Base-by-base conservation (phyloP, 345 rosid genomes). In the Hibiscus tridactylites region DNA sequence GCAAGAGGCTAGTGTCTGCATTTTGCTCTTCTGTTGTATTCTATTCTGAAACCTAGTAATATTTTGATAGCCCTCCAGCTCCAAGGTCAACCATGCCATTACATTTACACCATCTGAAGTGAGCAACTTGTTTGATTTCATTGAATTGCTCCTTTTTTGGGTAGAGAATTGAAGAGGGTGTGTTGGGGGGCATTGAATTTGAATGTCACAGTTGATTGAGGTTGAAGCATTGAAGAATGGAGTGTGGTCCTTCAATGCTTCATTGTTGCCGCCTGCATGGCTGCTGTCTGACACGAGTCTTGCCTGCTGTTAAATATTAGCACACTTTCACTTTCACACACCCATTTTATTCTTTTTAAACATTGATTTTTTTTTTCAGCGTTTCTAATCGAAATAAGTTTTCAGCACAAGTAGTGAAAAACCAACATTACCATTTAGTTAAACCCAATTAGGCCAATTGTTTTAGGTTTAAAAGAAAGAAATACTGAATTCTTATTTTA, bases 21-120 rank as follows among this genome's bases (percentile, higher is more conserved):
- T 42, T 52, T 52, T 52, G 83, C 16, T 79, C 73, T 58, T 79
- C 79, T 17, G 73, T 29, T 29, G 16, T 78, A 73, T 58, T 79
- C 80, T 17, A 76, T 29, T 29, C 50, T 70, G 28, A 57, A 50
- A 35, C 1, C 42, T 37, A 37, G 9, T 37, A 37, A 37, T 37
- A 37, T 37, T 37, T 6, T 37, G 9, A 37, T 1, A 37, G 9
- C 42, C 9, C 9, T 6, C 42, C 8, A 1, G 42, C 37, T 37
- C 42, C 42, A 37, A 37, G 9, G 42, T 37, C 42, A 37, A 37
- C 42, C 42, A 37, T 37, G 39, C 39, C 39, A 35, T 37, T 37
- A 37, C 42, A 4, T 33, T 4, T 33, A 33, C 37, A 4, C 81
- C 81, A 6, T 42, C 11, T 1, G 46, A 42, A 42, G 3, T 42